phyloP scores from a whole-genome alignment of 2,329 filamentous ascomycete genomes.

The Sclerotinia minor region DNA sequence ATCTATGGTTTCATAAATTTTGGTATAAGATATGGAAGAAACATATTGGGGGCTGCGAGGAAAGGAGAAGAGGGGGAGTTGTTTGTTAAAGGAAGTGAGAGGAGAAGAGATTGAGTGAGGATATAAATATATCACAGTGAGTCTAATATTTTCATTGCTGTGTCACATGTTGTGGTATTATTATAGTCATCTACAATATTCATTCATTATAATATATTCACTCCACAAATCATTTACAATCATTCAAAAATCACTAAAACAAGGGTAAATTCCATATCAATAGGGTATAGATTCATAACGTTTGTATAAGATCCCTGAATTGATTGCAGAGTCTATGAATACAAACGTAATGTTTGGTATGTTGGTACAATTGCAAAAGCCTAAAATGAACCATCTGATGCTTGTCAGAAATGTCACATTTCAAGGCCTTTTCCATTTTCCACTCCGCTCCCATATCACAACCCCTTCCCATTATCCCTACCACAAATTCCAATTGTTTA shows the following conservation, averaged over 20 bases:
- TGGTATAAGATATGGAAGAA: too few species aligned
- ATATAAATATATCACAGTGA: too few species aligned
- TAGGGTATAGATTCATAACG: constrained; percentile 19
- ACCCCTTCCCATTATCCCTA: neutral
- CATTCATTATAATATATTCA: neutral
- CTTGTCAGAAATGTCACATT: constrained; percentile 16
- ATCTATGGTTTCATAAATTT: too few species aligned
- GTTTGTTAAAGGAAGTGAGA: too few species aligned
- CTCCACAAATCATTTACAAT: neutral
- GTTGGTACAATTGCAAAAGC: constrained; percentile 22
- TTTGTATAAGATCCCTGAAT: constrained; percentile 15
- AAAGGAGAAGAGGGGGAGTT: too few species aligned
- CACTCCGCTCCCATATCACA: neutral
- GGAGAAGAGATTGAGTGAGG: too few species aligned
- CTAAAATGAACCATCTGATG: constrained; percentile 9
- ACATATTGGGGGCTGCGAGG: too few species aligned
- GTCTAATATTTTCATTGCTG: too few species aligned
- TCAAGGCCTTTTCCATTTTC: constrained; percentile 10
- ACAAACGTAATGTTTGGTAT: constrained; percentile 21
- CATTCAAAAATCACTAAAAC: neutral
- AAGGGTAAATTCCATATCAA: neutral
- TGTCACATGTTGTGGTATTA: neutral
- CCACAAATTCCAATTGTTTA: constrained; percentile 44
- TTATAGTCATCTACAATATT: neutral
- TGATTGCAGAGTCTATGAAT: constrained; percentile 19